phyloP scores from a whole-genome alignment of 768 basidiomycete species.

The Porphyrellus cyaneotinctus region DNA sequence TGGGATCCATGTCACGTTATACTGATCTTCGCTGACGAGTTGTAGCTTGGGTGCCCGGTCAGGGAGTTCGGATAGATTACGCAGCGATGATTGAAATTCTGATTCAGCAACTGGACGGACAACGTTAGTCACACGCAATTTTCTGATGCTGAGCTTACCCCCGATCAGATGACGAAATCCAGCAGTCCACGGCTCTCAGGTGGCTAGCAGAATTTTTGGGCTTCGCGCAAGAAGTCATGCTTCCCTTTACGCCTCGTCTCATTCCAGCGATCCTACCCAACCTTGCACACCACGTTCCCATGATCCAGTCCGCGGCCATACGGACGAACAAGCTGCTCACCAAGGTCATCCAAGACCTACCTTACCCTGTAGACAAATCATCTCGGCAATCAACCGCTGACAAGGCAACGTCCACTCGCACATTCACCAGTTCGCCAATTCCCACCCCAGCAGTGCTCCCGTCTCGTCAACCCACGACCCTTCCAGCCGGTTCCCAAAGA shows the following conservation, averaged over 20 bases:
- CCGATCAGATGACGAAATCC: conserved; percentile 76
- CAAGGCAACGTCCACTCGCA: conserved; percentile 34
- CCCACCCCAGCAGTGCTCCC: conserved; percentile 36
- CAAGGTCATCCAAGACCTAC: conserved; percentile 81
- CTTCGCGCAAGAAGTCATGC: conserved; percentile 88
- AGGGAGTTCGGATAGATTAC: conserved; percentile 90
- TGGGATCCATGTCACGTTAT: conserved; percentile 26
- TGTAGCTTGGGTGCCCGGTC: conserved; percentile 86
- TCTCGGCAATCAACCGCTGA: conserved; percentile 23
- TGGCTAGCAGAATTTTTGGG: conserved; percentile 91
- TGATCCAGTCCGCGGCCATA: conserved; percentile 84
- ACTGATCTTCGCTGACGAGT: conserved; percentile 4
- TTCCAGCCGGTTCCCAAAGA: conserved; percentile 38
- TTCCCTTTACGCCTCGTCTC: conserved; percentile 90
- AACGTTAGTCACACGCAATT: conserved; percentile 53
- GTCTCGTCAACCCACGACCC: conserved; percentile 46
- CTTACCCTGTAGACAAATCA: conserved; percentile 57
- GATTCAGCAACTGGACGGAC: conserved; percentile 76
- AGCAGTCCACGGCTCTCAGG: conserved; percentile 87
- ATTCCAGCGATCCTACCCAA: conserved; percentile 92
- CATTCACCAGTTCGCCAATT: conserved; percentile 52
- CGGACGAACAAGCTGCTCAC: conserved; percentile 84
- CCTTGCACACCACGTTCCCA: conserved; percentile 84
- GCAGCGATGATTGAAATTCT: conserved; percentile 91
- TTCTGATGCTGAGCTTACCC: neutral